Conservation (phyloP, 129 eudicot genomes). For the Helianthus tuberosus region DNA sequence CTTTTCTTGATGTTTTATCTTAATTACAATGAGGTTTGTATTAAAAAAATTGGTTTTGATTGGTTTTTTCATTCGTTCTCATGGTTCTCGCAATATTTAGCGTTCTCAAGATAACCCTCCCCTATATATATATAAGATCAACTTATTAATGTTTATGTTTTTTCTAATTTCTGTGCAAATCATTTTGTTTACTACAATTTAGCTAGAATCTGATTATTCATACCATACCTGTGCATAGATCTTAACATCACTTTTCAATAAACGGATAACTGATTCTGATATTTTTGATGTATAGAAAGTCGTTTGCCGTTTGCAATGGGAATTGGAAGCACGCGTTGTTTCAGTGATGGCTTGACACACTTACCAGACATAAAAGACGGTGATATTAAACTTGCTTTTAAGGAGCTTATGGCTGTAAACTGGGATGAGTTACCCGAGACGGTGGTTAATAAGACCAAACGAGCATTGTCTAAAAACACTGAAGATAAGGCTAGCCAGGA, state of each 20-base stretch:
- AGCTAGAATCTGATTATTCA: too few relatives aligned
- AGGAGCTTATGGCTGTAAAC: conserved; percentile 80
- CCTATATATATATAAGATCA: neutral
- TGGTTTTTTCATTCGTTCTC: too few relatives aligned
- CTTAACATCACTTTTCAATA: neutral
- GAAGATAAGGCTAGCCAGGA: conserved; percentile 81
- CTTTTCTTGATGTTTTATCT: too few relatives aligned
- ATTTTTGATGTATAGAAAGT: conserved; percentile 31
- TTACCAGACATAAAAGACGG: conserved; percentile 71
- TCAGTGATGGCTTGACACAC: conserved; percentile 65
- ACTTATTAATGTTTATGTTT: neutral
- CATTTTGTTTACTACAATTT: too few relatives aligned
- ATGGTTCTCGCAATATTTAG: too few relatives aligned
- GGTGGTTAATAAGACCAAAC: conserved; percentile 56
- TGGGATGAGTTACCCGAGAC: conserved; percentile 84
- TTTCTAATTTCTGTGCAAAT: too few relatives aligned
- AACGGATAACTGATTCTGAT: conserved; percentile 1
- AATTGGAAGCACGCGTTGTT: conserved; percentile 64
- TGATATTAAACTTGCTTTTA: conserved; percentile 60
- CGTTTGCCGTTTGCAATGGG: conserved; percentile 46
- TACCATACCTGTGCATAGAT: neutral
- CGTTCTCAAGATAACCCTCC: too few relatives aligned
- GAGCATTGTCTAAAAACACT: conserved; percentile 69
- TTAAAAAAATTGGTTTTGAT: too few relatives aligned
- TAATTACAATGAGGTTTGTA: too few relatives aligned